Conservation (phyloP, 805 yeast genomes). For the Zygoascus biomembranicola region DNA sequence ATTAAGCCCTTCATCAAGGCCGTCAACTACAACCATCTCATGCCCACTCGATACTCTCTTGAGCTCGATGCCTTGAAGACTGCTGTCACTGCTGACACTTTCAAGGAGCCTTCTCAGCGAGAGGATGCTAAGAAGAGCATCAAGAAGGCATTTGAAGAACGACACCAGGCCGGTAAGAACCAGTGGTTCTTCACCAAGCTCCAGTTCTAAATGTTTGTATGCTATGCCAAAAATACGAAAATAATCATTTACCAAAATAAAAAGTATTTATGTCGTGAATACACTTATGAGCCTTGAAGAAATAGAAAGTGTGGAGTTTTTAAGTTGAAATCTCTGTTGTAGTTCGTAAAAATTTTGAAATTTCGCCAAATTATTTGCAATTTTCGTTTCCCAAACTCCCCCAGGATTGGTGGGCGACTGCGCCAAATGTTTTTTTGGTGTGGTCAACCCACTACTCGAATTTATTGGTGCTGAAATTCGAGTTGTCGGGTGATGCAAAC, state of each 20-base stretch:
- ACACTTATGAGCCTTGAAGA: background rate
- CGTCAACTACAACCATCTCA: conserved; percentile 98
- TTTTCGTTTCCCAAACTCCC: too few species aligned
- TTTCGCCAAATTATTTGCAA: background rate
- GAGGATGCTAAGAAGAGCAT: conserved; percentile 98
- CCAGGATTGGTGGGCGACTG: too few species aligned
- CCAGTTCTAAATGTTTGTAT: conserved; percentile 52
- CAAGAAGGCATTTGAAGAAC: conserved; percentile 98
- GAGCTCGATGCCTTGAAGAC: conserved; percentile 94
- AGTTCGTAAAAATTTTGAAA: background rate
- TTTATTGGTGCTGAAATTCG: too few species aligned
- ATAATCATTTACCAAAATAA: background rate
- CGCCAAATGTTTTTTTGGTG: too few species aligned
- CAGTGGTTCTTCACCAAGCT: conserved; percentile 99
- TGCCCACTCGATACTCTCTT: conserved; percentile 99
- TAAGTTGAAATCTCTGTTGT: background rate
- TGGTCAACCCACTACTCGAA: too few species aligned
- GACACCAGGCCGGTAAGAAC: conserved; percentile 98
- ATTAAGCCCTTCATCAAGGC: conserved; percentile 99
- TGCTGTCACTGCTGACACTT: conserved; percentile 85
- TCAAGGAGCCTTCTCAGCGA: conserved; percentile 95
- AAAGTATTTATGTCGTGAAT: background rate
- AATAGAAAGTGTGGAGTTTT: background rate
- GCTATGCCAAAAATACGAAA: background rate
- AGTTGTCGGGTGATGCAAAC: background rate